These are phyloP conservation scores for Candida tetrigidarum DNA, from an alignment of 1,139 yeast species.

Conservation along the genomic window DNA sequence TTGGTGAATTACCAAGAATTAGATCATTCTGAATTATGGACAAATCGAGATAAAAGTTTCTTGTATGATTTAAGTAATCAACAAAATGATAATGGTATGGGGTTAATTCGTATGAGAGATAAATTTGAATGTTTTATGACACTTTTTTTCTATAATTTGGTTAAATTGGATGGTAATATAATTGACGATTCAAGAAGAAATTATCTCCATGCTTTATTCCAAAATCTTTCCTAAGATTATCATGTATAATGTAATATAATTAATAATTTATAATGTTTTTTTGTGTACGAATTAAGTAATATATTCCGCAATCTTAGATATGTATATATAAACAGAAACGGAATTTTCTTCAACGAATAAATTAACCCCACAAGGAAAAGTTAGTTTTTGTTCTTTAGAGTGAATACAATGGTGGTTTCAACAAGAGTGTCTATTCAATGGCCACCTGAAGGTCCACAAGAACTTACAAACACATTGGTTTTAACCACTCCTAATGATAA, in stretches of 20 bases:
- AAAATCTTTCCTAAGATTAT: too few relatives aligned
- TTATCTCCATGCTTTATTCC: too few relatives aligned
- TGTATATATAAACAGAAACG: not conserved
- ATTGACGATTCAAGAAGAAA: slow-evolving; percentile 15
- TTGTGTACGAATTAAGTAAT: slow-evolving; percentile 3
- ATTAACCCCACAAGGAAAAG: too few relatives aligned
- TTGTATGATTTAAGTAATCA: slow-evolving; percentile 16
- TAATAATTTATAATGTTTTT: too few relatives aligned
- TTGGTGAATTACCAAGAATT: slow-evolving; percentile 45
- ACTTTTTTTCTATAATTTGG: slow-evolving; percentile 37
- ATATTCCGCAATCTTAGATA: not conserved
- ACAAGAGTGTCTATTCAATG: slow-evolving; percentile 57
- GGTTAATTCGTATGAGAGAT: slow-evolving; percentile 32
- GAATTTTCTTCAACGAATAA: too few relatives aligned
- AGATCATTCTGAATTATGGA: slow-evolving; percentile 38
- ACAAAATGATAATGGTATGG: slow-evolving; percentile 19
- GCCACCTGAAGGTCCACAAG: slow-evolving; percentile 48
- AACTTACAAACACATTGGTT: slow-evolving; percentile 56
- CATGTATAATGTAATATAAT: too few relatives aligned
- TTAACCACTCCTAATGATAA: slow-evolving; percentile 47
- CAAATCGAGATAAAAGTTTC: slow-evolving; percentile 36
- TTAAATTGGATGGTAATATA: slow-evolving; percentile 44
- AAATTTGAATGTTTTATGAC: slow-evolving; percentile 44
- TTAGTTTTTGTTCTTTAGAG: not conserved
- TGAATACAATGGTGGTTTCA: slow-evolving; percentile 33